Percentiles rank a stretch among this genome's conserved stretches.
phyloP scores from a whole-genome alignment of 495 filamentous ascomycete species.

The Neurospora hispaniola region DNA sequence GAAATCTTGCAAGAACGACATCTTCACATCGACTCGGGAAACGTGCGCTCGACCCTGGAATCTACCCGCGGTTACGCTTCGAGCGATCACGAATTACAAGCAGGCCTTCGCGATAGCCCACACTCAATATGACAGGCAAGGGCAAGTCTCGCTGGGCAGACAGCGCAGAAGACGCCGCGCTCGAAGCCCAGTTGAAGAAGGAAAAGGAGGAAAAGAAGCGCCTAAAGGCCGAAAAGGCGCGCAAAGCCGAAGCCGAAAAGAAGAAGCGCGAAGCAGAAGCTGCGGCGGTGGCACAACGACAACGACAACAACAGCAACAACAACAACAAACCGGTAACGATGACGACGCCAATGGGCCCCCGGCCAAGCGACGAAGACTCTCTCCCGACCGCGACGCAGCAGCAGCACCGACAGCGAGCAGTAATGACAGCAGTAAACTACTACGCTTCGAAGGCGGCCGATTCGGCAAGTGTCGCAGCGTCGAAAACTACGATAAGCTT shows the following conservation, averaged over 20 bases:
- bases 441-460: conserved; percentile 56
- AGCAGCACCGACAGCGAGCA: conserved; percentile 6
- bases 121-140: conserved; percentile 47
- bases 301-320: conserved; percentile 5
- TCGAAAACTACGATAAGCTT: conserved; percentile 81
- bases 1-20: neutral
- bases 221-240: conserved; percentile 74
- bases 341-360: conserved; percentile 28
- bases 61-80: neutral
- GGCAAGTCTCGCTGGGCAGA: conserved; percentile 80
- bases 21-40: neutral
- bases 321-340: conserved; percentile 17
- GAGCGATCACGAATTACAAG: neutral
- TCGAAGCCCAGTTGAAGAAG: conserved; percentile 60
- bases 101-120: neutral
- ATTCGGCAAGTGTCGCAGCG: conserved; percentile 68
- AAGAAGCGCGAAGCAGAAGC: conserved; percentile 25
- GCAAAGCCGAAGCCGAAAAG: conserved; percentile 53
- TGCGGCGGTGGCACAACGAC: conserved; percentile 9
- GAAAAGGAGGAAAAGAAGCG: conserved; percentile 89
- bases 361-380: conserved; percentile 46
- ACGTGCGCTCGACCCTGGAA: neutral
- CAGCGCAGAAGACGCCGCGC: conserved; percentile 61
- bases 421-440: conserved; percentile 32
- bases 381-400: conserved; percentile 27